Base-by-base conservation (phyloP, 1,139 yeast species). In the Protomyces lactucae-debilis region DNA sequence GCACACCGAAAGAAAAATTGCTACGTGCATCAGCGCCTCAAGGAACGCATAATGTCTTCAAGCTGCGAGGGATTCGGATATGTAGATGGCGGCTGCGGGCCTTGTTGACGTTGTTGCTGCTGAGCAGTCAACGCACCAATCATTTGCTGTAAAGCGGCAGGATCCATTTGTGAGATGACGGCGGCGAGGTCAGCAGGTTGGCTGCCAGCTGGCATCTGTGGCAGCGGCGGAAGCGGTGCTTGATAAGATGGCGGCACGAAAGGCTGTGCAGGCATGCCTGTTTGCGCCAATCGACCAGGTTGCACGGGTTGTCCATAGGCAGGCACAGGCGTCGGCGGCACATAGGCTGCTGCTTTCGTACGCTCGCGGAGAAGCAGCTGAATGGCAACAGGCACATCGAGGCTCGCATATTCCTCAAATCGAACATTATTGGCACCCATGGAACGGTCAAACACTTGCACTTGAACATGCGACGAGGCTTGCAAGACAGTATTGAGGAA, bases 361-460 rank as follows among this genome's bases (percentile, higher is more conserved):
- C 71, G 71, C 66, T 74, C 67, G 61, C 76, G 70, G 67, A 71
- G 68, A 59, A 76, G 66, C 67, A 80, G 73, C 67, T 85, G 84
- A 9, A 85, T 81, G 0, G 92, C 93, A 43, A 83, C 85, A 52
- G 83, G 83, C 3, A 85, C 78, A 6, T 85, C 85, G 23, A 89
- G 80, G 64, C 83, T 82, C 3, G 87, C 81, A 72, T 90, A 91
- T 72, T 91, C 72, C 71, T 89, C 96, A 73, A 87, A 91, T 69
- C 85, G 84, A 39, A 91, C 83, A 0, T 84, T 84, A 52, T 77
- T 78, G n/a, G 90, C 91, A 69, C 84, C 86, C 0, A 83, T 76
- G 1, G 86, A 81, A 45, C 80, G 80, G 72, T 88, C 88, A 73
- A 87, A 91, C 0, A 88, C 82, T 72, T 87, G 95, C 21, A 88